phyloP scores from a whole-genome alignment of 1,284 basidiomycete species.

The Fomitopsis schrenkii region DNA sequence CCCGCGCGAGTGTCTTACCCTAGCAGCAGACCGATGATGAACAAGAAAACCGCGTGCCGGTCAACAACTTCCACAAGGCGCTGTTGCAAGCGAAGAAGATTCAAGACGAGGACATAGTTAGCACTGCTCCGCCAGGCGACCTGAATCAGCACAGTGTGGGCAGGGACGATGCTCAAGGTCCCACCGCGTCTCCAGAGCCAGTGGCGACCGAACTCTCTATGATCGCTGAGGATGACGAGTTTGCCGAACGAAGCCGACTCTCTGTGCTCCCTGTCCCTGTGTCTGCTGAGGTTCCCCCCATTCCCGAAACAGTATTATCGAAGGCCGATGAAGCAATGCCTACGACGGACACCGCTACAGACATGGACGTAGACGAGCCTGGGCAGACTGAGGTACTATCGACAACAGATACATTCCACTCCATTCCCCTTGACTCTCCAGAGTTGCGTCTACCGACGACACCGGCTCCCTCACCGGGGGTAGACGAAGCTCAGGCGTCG shows the following conservation, averaged over 20 bases:
- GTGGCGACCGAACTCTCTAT: slow-evolving; percentile 48
- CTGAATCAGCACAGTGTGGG: not conserved
- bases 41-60: slow-evolving; percentile 39
- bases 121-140: too few species aligned
- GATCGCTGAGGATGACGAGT: slow-evolving; percentile 70
- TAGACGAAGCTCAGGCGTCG: slow-evolving; percentile 11
- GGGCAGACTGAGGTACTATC: slow-evolving; percentile 9
- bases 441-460: slow-evolving; percentile 1
- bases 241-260: slow-evolving; percentile 24
- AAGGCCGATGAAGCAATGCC: not conserved
- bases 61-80: slow-evolving; percentile 48
- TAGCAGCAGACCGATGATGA: slow-evolving; percentile 28
- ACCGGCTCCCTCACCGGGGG: slow-evolving; percentile 8
- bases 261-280: slow-evolving; percentile 7
- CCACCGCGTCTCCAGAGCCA: not conserved
- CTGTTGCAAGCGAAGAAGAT: slow-evolving; percentile 35
- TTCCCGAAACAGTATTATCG: not conserved
- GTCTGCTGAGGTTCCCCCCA: not conserved
- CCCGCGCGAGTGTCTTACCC: slow-evolving; percentile 2
- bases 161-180: not conserved
- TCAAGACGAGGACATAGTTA: not conserved
- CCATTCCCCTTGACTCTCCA: slow-evolving; percentile 33
- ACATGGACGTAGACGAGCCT: slow-evolving; percentile 10
- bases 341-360: not conserved
- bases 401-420: slow-evolving; percentile 32